Base-by-base conservation (phyloP, 768 basidiomycete species). In the Tulasnella sp. region DNA sequence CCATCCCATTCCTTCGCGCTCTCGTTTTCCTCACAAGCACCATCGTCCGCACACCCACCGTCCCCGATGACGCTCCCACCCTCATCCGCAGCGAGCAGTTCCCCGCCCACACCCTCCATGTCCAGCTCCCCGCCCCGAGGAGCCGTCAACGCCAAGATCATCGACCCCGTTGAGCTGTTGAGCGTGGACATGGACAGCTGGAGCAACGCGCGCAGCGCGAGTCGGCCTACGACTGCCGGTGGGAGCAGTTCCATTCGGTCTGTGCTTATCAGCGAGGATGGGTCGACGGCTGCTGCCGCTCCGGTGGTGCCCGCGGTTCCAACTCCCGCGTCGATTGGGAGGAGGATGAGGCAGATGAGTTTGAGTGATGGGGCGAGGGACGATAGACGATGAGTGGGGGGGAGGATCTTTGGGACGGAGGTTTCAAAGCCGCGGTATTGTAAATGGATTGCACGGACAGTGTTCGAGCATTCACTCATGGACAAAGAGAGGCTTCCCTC, bases 311-410 rank as follows among this genome's bases (percentile, higher is more conserved):
- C n/a, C n/a, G 42, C 12, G 58, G 58, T 29, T 6, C 29, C 25
- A 29, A n/a, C 29, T 34, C 9, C 58, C 2, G 58, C 58, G 29
- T 64, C 58, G 25, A 29, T 64, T 3, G 58, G 58, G 22, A 64
- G 58, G 58, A 64, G 58, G 58, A 64, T 64, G 58, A 64, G 58
- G 58, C 58, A 64, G 58, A 64, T 64, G 58, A 64, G 58, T 64
- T 64, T 64, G 58, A 64, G 58, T 25, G 58, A 64, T 12, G 58
- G 58, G 58, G 31, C 58, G 1, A 12, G 29, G 29, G 25, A 31
- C 29, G 58, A 9, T n/a, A 64, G 58, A 19, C 31, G 29, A 34
- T 15, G 29, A 64, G 52, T 22, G 22, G 58, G 31, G 31, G 29
- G 58, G 15, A 45, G 54, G 54, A 29, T 25, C 4, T 8, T 25